Conservation (phyloP, 192 early-diverging fungal genomes). For the Podila verticillata region DNA sequence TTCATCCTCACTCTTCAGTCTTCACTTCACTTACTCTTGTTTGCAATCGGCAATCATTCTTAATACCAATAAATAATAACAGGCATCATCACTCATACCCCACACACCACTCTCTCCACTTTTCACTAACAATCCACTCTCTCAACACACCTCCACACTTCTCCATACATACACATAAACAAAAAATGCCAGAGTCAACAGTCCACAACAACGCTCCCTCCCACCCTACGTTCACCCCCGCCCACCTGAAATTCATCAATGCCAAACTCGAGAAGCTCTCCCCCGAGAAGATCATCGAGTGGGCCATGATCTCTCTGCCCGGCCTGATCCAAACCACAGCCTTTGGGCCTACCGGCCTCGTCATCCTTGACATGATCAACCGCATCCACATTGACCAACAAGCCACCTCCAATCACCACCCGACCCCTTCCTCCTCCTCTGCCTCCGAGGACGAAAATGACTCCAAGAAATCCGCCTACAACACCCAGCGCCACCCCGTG, state of each 20-base stretch:
- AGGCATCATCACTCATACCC: too few species aligned
- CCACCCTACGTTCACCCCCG: slow-evolving; percentile 56
- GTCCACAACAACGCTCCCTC: slow-evolving; percentile 1
- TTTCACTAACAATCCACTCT: too few species aligned
- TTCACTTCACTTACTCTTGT: slow-evolving; percentile 1
- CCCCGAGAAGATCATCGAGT: slow-evolving; percentile 85
- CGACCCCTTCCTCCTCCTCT: slow-evolving; percentile 39
- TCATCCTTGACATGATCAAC: slow-evolving; percentile 86
- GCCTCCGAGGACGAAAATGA: slow-evolving; percentile 45
- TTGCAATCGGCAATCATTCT: too few species aligned
- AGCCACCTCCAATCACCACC: slow-evolving; percentile 50
- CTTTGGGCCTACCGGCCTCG: slow-evolving; percentile 92
- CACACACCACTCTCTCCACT: not conserved
- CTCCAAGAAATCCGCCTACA: slow-evolving; percentile 42
- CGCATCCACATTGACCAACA: slow-evolving; percentile 68
- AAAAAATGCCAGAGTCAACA: slow-evolving; percentile 44
- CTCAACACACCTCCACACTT: not conserved
- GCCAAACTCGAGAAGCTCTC: slow-evolving; percentile 70
- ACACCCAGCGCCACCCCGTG: slow-evolving; percentile 62
- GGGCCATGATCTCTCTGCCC: slow-evolving; percentile 85
- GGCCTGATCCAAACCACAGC: slow-evolving; percentile 93
- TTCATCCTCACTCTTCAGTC: not conserved
- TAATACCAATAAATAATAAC: too few species aligned
- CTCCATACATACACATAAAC: not conserved
- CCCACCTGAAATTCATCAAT: slow-evolving; percentile 81